These are phyloP conservation scores for Colletotrichum sp. DNA, from an alignment of 2,329 filamentous ascomycete genomes.

Conservation along the genomic window DNA sequence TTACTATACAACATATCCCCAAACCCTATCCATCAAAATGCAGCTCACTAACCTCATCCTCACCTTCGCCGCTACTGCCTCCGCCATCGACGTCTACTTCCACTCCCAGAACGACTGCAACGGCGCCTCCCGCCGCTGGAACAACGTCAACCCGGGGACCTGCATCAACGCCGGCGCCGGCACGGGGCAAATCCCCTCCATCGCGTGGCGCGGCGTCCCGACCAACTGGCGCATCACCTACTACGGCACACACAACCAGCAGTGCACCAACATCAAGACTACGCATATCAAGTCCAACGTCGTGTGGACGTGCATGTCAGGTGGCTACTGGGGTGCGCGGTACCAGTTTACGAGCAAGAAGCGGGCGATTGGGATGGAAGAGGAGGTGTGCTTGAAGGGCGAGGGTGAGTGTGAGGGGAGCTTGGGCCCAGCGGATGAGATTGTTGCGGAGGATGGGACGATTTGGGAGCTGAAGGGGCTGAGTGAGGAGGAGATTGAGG, in stretches of 20 bases:
- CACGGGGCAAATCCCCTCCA: background rate
- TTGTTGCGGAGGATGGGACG: background rate
- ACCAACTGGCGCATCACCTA: background rate
- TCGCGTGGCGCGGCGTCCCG: background rate
- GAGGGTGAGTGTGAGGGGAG: background rate
- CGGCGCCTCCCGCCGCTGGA: background rate
- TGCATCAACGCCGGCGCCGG: background rate
- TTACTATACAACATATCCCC: background rate
- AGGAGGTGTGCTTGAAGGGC: background rate
- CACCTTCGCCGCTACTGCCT: background rate
- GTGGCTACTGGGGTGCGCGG: background rate
- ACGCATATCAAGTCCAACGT: background rate
- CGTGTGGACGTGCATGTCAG: background rate
- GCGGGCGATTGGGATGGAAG: background rate
- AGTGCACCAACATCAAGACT: background rate
- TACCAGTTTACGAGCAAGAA: background rate
- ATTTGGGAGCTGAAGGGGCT: background rate
- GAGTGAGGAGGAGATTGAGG: background rate
- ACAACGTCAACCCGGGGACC: background rate
- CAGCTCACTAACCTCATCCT: background rate
- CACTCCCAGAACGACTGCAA: background rate
- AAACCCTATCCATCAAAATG: background rate
- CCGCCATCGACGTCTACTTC: background rate
- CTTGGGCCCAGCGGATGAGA: background rate
- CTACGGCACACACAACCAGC: background rate